These are phyloP conservation scores for Phialocephala subalpina DNA, from an alignment of 2,329 filamentous ascomycete genomes.

Conservation along the genomic window DNA sequence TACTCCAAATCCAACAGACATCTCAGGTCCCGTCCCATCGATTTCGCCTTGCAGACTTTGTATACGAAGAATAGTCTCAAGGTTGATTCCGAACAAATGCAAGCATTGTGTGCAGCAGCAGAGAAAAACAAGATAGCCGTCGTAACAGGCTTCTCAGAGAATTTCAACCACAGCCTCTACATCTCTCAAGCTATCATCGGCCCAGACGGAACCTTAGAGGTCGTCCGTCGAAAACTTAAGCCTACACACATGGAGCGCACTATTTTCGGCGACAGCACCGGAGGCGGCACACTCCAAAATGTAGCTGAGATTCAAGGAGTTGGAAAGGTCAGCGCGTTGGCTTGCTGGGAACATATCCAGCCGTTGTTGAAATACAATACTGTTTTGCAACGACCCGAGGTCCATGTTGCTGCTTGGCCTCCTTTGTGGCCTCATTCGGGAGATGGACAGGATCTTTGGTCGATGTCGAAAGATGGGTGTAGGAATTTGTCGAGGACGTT, in stretches of 20 bases:
- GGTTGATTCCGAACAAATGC: constrained; percentile 53
- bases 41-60: constrained; percentile 28
- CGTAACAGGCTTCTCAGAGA: constrained; percentile 59
- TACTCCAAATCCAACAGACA: background rate
- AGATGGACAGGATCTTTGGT: constrained; percentile 30
- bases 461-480: constrained; percentile 41
- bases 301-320: constrained; percentile 31
- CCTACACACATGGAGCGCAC: constrained; percentile 64
- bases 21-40: constrained; percentile 33
- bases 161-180: constrained; percentile 54
- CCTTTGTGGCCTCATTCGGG: constrained; percentile 59
- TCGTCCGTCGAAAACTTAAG: constrained; percentile 64
- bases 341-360: constrained; percentile 52
- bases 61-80: constrained; percentile 53
- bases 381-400: constrained; percentile 55
- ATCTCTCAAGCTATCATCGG: constrained; percentile 60
- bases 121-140: constrained; percentile 53
- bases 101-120: constrained; percentile 50
- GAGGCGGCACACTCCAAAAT: constrained; percentile 54
- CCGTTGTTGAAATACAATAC: constrained; percentile 61
- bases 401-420: constrained; percentile 64
- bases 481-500: constrained; percentile 63
- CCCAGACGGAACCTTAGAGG: constrained; percentile 56
- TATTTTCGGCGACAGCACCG: constrained; percentile 61
- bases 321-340: constrained; percentile 36